Evolutionary conservation across 164 flowering plant species (phyloP).

Genomic region (Vitis vinifera): DNA sequence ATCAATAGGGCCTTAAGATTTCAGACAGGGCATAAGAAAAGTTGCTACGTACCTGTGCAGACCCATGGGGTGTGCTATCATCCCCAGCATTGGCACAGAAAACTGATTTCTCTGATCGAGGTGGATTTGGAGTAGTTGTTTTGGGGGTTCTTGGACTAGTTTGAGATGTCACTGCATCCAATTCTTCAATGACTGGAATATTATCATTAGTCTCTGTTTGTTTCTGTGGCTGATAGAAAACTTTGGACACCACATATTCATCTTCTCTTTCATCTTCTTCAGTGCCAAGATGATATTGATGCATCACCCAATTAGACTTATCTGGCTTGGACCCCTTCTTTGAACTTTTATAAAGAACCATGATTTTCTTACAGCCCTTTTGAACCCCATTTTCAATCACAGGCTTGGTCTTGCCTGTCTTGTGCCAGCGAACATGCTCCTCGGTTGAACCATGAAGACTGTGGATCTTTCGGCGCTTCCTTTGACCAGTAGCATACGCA

Average conservation of each 20-base stretch:
- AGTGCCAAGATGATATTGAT: conserved; percentile 89
- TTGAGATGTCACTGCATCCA: conserved; percentile 10
- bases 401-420: conserved; percentile 85
- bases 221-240: conserved; percentile 66
- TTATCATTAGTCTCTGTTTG: conserved; percentile 28
- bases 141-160: conserved; percentile 61
- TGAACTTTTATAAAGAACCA: conserved; percentile 77
- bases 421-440: conserved; percentile 89
- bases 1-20: too few species aligned
- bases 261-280: conserved; percentile 76
- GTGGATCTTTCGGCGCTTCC: conserved; percentile 85
- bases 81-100: conserved; percentile 26
- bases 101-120: conserved; percentile 34
- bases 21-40: neutral
- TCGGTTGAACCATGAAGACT: conserved; percentile 19
- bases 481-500: conserved; percentile 83
- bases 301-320: conserved; percentile 89
- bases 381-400: conserved; percentile 66
- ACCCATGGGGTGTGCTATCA: conserved; percentile 16
- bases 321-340: conserved; percentile 64
- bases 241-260: conserved; percentile 74
- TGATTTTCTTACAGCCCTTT: conserved; percentile 85
- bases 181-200: conserved; percentile 14
- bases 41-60: conserved; percentile 28
- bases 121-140: conserved; percentile 44